Percentiles rank a stretch among this genome's conserved stretches.
These are phyloP conservation scores for Hydnum rufescens DNA, from an alignment of 768 basidiomycete genomes.

Conservation along the genomic window DNA sequence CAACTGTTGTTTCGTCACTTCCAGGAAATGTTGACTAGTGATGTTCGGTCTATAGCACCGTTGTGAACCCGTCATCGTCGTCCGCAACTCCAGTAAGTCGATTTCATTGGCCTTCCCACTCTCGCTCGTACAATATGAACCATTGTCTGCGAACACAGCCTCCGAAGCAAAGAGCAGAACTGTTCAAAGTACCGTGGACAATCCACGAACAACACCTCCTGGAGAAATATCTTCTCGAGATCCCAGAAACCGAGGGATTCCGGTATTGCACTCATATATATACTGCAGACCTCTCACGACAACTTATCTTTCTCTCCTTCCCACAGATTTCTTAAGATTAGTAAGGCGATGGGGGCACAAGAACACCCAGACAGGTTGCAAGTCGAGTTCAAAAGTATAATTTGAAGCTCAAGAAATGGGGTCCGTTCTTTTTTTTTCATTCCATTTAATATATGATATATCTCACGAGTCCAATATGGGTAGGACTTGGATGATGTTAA, in stretches of 20 bases:
- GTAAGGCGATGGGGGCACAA: slow-evolving; percentile 57
- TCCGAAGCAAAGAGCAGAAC: neutral
- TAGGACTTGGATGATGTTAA: no score
- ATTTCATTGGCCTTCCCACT: no score
- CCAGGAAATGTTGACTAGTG: no score
- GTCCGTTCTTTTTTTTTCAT: no score
- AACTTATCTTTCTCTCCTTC: slow-evolving; percentile 6
- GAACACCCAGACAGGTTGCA: slow-evolving; percentile 72
- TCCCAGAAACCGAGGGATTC: slow-evolving; percentile 59
- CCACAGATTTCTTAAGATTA: slow-evolving; percentile 60
- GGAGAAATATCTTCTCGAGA: slow-evolving; percentile 51
- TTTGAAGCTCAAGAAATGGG: slow-evolving; percentile 62
- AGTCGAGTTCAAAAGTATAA: slow-evolving; percentile 80
- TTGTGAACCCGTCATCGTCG: neutral
- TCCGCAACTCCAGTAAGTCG: neutral
- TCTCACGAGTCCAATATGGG: no score
- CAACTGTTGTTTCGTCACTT: no score
- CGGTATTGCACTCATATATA: no score
- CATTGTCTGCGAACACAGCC: no score
- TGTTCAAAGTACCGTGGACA: slow-evolving; percentile 66
- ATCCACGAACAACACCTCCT: slow-evolving; percentile 56
- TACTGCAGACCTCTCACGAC: neutral
- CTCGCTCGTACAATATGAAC: no score
- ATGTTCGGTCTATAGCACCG: slow-evolving; percentile 10
- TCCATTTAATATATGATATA: no score